These are phyloP conservation scores for Fusarium pseudonygamai DNA, from an alignment of 2,329 filamentous ascomycete genomes.

Conservation along the genomic window DNA sequence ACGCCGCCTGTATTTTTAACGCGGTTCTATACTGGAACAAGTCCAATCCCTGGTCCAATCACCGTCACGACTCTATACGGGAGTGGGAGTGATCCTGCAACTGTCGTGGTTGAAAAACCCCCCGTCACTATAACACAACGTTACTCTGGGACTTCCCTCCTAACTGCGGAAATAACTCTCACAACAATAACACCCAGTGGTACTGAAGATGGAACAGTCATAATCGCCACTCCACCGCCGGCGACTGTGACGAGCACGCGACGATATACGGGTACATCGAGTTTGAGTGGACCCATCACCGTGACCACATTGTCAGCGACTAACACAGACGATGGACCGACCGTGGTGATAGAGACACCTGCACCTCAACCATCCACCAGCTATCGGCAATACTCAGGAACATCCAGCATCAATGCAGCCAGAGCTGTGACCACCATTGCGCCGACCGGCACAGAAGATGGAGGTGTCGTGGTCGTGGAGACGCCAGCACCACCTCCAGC, in stretches of 20 bases:
- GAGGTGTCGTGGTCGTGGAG: background rate
- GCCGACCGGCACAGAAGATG: background rate
- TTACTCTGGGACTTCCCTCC: background rate
- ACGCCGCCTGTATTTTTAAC: background rate
- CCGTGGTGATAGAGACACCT: background rate
- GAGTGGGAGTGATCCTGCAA: too few relatives aligned
- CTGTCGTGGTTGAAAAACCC: background rate
- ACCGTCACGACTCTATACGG: background rate
- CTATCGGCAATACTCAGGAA: background rate
- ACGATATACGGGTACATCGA: background rate
- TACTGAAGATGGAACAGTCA: background rate
- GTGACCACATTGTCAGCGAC: background rate
- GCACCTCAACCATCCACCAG: background rate
- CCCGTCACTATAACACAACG: background rate
- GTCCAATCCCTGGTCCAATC: background rate
- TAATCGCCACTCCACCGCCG: background rate
- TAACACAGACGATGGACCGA: background rate
- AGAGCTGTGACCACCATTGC: background rate
- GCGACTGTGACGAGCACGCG: background rate
- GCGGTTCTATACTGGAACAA: background rate
- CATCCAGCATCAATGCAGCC: background rate
- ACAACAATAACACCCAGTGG: background rate
- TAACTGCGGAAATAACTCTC: background rate
- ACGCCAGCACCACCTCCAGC: constrained; percentile 3
- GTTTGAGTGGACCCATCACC: background rate